A percentile compares a stretch with the other conserved stretches of the same genome.
These are phyloP conservation scores for Aspergillus sergii DNA, from an alignment of 2,329 filamentous ascomycete genomes.

Conservation along the genomic window DNA sequence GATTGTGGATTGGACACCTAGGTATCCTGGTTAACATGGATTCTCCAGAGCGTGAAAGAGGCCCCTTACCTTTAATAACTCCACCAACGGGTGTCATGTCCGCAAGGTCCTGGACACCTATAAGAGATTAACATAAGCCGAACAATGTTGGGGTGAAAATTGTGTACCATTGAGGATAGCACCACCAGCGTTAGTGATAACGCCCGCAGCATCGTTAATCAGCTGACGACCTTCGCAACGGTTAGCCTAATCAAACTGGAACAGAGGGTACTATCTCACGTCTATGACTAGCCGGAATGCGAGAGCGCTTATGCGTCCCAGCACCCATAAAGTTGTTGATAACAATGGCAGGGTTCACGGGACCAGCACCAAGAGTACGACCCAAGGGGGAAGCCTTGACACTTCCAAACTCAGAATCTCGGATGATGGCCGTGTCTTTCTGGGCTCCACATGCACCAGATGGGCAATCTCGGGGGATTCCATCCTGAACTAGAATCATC, in stretches of 20 bases:
- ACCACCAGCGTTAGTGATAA: conserved; percentile 30
- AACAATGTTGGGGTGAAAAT: neutral
- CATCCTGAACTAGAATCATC: conserved; percentile 56
- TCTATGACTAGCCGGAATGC: neutral
- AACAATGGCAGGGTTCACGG: conserved; percentile 60
- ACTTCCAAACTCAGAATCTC: conserved; percentile 59
- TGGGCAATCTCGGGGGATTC: conserved; percentile 69
- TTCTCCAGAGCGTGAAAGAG: neutral
- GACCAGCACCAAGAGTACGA: conserved; percentile 62
- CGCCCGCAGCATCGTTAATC: conserved; percentile 30
- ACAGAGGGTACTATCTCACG: neutral
- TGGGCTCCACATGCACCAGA: conserved; percentile 65
- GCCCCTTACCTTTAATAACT: conserved; percentile 10
- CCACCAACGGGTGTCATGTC: conserved; percentile 13
- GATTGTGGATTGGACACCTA: conserved; percentile 11
- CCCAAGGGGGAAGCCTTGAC: conserved; percentile 63
- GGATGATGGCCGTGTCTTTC: conserved; percentile 71
- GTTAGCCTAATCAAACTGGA: conserved; percentile 25
- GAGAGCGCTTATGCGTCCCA: neutral
- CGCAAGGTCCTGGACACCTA: conserved; percentile 12
- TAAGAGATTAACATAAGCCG: neutral
- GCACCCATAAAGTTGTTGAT: conserved; percentile 62
- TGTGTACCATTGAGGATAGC: conserved; percentile 12
- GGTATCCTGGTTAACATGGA: neutral
- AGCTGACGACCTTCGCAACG: conserved; percentile 8